Base-by-base conservation (phyloP, 176 grass and related monocot species). In the Ensete ventricosum region DNA sequence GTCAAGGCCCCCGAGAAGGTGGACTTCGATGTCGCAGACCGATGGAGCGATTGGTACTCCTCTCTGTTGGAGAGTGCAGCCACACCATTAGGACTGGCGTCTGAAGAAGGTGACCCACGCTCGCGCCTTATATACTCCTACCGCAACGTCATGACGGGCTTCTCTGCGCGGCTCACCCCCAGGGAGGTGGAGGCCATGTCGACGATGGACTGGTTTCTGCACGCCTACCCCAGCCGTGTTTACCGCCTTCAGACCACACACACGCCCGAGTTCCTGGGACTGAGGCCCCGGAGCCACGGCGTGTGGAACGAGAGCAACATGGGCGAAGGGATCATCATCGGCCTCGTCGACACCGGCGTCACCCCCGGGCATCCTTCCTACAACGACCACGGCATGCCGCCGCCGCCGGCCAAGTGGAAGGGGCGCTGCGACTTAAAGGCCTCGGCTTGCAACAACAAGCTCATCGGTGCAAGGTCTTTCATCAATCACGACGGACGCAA, bases 241-340 rank as follows among this genome's bases (percentile, higher is more conserved):
- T 67, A 67, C 64, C 10, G 24, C 7, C 64, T 67, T 12, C 24
- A 16, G 9, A 67, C 64, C 11, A 67, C 64, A 1, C 64, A 26
- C 64, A 67, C 22, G 10, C 23, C 64, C 6, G 9, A 23, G 11
- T 67, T 67, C 64, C 23, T 67, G 64, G 64, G 64, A 17, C 25
- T 67, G 14, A 14, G 57, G 57, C 57, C 14, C 64, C 11, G 12
- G 11, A 3, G 64, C 64, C n/a, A 12, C 22, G 64, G 64, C 64
- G 9, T 67, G 22, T 67, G 64, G 64, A 26, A 67, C 20, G 21
- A 26, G 11, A 11, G n/a, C 22, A 27, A 54, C 21, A 69, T 69
- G 8, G 79, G 79, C 34, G 57, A 81, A 52, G 79, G 79, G 12
- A 27, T 81, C 12, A 74, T 81, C 49, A 55, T 81, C 10, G 79